These are phyloP conservation scores for Gynochthodes officinalis DNA, from an alignment of 257 asterid genomes.

Conservation along the genomic window DNA sequence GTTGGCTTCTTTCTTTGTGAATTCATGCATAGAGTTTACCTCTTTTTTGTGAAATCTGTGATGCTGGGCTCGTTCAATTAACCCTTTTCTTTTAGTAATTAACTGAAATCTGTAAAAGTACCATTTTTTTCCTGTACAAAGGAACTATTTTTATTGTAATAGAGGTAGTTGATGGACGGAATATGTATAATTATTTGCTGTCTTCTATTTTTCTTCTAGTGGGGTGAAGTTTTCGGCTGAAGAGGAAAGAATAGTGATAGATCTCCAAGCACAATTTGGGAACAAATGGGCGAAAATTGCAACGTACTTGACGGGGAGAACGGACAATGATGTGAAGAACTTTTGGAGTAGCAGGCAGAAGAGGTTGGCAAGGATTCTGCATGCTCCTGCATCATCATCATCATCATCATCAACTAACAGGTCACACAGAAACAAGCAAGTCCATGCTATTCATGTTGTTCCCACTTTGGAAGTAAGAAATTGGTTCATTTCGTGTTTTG, in stretches of 20 bases:
- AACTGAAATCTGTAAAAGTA: not conserved
- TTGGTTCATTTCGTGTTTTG: not conserved
- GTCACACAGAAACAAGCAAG: constrained; percentile 34
- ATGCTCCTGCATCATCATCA: constrained; percentile 22
- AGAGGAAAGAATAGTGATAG: constrained; percentile 71
- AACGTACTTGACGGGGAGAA: constrained; percentile 69
- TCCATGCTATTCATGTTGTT: constrained; percentile 14
- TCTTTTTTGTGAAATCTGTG: not conserved
- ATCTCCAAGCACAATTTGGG: constrained; percentile 74
- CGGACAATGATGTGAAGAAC: constrained; percentile 87
- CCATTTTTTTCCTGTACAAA: not conserved
- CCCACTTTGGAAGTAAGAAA: constrained; percentile 37
- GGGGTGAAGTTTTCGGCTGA: constrained; percentile 86
- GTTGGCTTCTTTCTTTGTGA: not conserved
- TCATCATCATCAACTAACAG: constrained; percentile 37
- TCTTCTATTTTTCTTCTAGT: constrained; percentile 22
- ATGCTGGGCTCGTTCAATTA: not conserved
- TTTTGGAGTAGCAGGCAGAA: constrained; percentile 88
- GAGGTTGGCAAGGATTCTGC: constrained; percentile 60
- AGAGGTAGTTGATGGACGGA: not conserved
- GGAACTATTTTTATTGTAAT: not conserved
- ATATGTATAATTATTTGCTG: not conserved
- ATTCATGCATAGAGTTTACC: not conserved
- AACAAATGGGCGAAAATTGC: constrained; percentile 91
- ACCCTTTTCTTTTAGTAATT: not conserved